Percentiles rank a stretch among this genome's conserved stretches.
phyloP scores from a whole-genome alignment of 345 rosid species.

The Lepidium sativum region DNA sequence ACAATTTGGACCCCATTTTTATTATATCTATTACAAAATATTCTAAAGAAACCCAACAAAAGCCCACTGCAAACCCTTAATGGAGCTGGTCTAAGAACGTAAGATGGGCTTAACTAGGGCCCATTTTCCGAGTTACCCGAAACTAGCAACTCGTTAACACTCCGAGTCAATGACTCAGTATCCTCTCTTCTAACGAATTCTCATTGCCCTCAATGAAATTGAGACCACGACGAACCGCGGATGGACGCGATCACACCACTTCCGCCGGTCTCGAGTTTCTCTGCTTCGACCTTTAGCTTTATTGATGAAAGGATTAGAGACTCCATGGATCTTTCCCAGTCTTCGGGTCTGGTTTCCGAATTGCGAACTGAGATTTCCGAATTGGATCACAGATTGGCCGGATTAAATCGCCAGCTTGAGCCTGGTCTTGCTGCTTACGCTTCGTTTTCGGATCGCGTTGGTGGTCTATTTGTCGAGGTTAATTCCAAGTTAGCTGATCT shows the following conservation, averaged over 20 bases:
- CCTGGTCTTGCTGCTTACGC: constrained; percentile 47
- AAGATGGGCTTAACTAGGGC: background rate
- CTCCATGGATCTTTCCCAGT: constrained; percentile 35
- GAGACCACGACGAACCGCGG: constrained; percentile 9
- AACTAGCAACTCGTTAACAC: constrained; percentile 11
- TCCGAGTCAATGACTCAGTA: constrained; percentile 23
- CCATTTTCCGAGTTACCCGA: constrained; percentile 3
- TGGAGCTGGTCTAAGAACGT: too few relatives aligned
- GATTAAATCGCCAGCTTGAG: constrained; percentile 48
- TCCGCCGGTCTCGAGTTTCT: constrained; percentile 40
- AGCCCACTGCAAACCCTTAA: too few relatives aligned
- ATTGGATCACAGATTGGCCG: constrained; percentile 44
- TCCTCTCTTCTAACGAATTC: constrained; percentile 14
- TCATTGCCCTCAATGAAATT: constrained; percentile 12
- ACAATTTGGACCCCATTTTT: too few relatives aligned
- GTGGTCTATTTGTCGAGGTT: constrained; percentile 29
- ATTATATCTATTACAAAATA: too few relatives aligned
- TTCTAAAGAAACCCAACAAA: too few relatives aligned
- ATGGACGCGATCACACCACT: constrained; percentile 48
- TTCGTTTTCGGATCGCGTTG: constrained; percentile 54
- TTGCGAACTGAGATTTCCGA: constrained; percentile 48
- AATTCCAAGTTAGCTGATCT: constrained; percentile 46
- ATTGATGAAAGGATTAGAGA: constrained; percentile 47
- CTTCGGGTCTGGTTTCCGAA: constrained; percentile 43
- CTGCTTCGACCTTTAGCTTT: constrained; percentile 38